These are phyloP conservation scores for Conticribra guillardii DNA, from an alignment of 108 stramenopile genomes.

Conservation along the genomic window DNA sequence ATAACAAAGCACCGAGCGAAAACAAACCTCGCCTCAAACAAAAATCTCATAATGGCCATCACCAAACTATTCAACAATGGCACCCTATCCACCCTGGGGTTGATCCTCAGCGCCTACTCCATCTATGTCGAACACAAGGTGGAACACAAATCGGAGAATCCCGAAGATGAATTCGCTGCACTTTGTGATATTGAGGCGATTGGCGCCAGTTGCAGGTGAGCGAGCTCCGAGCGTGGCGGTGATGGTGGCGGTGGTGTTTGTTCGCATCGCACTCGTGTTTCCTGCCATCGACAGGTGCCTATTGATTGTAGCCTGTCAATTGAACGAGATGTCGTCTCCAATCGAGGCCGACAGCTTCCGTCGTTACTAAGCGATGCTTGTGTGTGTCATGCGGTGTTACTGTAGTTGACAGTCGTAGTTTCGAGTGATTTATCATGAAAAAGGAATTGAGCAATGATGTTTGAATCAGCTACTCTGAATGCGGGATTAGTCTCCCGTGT, in stretches of 20 bases:
- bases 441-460: conserved; percentile 29
- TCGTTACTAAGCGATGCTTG: too few relatives aligned
- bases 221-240: not conserved
- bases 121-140: conserved; percentile 81
- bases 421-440: not conserved
- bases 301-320: too few relatives aligned
- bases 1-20: too few relatives aligned
- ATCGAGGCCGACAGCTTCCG: too few relatives aligned
- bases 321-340: too few relatives aligned
- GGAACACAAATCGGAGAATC: conserved; percentile 24
- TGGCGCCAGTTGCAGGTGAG: conserved; percentile 80
- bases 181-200: conserved; percentile 86
- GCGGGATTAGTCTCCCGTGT: conserved; percentile 38
- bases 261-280: not conserved
- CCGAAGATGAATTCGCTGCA: conserved; percentile 72
- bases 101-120: conserved; percentile 73
- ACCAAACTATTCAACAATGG: conserved; percentile 46
- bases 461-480: conserved; percentile 41
- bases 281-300: not conserved
- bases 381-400: too few relatives aligned
- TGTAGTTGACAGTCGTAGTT: too few relatives aligned
- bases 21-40: too few relatives aligned
- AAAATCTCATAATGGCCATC: too few relatives aligned
- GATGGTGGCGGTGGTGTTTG: not conserved
- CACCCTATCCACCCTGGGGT: conserved; percentile 50